These are phyloP conservation scores for Suaeda aralocaspica DNA, from an alignment of 148 eudicot genomes.

Conservation along the genomic window DNA sequence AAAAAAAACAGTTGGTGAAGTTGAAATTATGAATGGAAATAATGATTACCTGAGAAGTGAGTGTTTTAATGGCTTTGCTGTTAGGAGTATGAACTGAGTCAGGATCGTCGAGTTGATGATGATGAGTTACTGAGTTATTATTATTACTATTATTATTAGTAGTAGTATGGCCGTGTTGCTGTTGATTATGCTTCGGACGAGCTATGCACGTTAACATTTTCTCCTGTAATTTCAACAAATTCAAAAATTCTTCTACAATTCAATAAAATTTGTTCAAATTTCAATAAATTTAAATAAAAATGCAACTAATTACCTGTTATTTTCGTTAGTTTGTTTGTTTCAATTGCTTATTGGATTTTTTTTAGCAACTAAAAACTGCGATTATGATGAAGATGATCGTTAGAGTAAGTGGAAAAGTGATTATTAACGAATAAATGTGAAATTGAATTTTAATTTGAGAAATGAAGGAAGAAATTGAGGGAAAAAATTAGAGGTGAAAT, in stretches of 20 bases:
- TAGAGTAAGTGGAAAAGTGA: not conserved
- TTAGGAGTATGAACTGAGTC: constrained; percentile 35
- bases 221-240: not conserved
- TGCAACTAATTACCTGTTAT: not conserved
- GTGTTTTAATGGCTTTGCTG: constrained; percentile 51
- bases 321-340: no score
- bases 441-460: not conserved
- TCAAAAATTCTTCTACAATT: not conserved
- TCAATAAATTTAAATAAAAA: not conserved
- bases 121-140: constrained; percentile 38
- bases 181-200: constrained; percentile 54
- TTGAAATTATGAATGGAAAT: no score
- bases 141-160: constrained; percentile 1
- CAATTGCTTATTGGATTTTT: not conserved
- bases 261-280: no score
- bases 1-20: no score
- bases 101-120: constrained; percentile 35
- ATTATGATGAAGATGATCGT: not conserved
- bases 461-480: not conserved
- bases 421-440: not conserved
- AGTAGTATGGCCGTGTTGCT: constrained; percentile 14
- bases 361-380: not conserved
- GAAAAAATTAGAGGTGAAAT: no score
- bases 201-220: constrained; percentile 86
- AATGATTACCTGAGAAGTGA: constrained; percentile 67